Evolutionary conservation across 2,329 filamentous ascomycete genomes (phyloP).

Genomic region (Blumeria graminis): DNA sequence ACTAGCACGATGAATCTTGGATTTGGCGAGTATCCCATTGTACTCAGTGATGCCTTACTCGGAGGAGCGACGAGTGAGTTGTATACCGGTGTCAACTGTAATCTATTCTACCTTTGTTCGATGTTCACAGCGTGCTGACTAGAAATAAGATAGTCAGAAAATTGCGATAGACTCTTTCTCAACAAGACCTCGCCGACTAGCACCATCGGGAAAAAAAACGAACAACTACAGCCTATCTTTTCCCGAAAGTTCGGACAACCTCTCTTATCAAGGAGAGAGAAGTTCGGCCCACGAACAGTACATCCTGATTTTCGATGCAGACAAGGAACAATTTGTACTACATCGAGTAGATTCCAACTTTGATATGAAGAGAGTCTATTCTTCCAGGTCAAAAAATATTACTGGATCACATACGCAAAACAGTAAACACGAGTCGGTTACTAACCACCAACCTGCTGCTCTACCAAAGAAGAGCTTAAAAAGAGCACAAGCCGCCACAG

Average conservation of each 20-base stretch:
- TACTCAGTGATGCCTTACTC: conserved; percentile 36
- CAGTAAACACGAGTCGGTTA: conserved; percentile 37
- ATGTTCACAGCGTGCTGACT: conserved; percentile 3
- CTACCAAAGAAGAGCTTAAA: conserved; percentile 9
- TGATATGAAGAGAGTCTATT: conserved; percentile 61
- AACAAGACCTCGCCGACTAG: conserved; percentile 23
- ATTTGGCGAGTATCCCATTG: conserved; percentile 35
- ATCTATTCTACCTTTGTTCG: conserved; percentile 8
- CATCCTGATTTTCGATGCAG: conserved; percentile 20
- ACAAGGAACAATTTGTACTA: conserved; percentile 37
- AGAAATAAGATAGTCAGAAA: not conserved
- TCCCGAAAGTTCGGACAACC: conserved; percentile 27
- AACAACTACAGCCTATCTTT: conserved; percentile 27
- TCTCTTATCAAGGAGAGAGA: conserved; percentile 35
- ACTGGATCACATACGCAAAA: conserved; percentile 29
- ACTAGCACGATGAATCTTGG: conserved; percentile 28
- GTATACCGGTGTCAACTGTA: conserved; percentile 37
- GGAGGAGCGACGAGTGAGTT: conserved; percentile 30
- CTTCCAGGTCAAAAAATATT: conserved; percentile 43
- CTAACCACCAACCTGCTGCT: conserved; percentile 5
- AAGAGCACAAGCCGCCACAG: conserved; percentile 10
- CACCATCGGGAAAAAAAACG: conserved; percentile 17
- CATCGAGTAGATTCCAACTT: conserved; percentile 64
- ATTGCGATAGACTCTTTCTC: conserved; percentile 16
- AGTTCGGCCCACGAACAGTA: conserved; percentile 31